phyloP scores from a whole-genome alignment of 495 filamentous ascomycete species.

The Aspergillus leporis region DNA sequence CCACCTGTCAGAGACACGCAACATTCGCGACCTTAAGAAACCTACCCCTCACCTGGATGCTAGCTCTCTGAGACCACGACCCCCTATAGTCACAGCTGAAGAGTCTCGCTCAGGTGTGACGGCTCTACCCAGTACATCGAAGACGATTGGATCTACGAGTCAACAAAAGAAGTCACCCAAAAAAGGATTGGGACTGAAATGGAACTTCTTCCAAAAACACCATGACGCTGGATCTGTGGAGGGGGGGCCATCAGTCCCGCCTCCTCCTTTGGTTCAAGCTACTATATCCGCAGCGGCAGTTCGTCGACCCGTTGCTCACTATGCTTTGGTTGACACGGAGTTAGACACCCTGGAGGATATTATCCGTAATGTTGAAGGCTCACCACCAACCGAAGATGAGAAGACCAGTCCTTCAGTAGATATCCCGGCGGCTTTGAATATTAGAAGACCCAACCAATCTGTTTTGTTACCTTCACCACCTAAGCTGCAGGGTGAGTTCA shows the following conservation, averaged over 20 bases:
- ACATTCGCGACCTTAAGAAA: background rate
- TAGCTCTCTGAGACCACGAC: background rate
- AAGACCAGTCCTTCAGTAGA: slow-evolving; percentile 23
- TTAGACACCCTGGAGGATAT: slow-evolving; percentile 67
- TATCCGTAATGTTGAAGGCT: slow-evolving; percentile 59
- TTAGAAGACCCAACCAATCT: slow-evolving; percentile 47
- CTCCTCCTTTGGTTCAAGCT: slow-evolving; percentile 38
- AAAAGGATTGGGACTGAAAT: slow-evolving; percentile 54
- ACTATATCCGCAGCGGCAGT: slow-evolving; percentile 38
- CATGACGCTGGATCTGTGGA: slow-evolving; percentile 20
- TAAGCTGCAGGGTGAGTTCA: slow-evolving; percentile 45
- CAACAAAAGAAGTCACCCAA: slow-evolving; percentile 26
- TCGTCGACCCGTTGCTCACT: slow-evolving; percentile 65
- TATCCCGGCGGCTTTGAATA: slow-evolving; percentile 33
- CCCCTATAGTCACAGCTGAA: background rate
- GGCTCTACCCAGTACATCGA: background rate
- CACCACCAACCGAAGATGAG: slow-evolving; percentile 45
- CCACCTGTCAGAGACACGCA: background rate
- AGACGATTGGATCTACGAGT: background rate
- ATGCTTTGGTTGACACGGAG: slow-evolving; percentile 79
- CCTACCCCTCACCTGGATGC: background rate
- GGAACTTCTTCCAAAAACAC: slow-evolving; percentile 79
- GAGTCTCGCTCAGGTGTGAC: background rate
- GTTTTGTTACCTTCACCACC: slow-evolving; percentile 58
- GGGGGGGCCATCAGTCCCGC: slow-evolving; percentile 7